Percentiles rank a stretch among this genome's conserved stretches.
These are phyloP conservation scores for Melampsora larici-populina DNA, from an alignment of 1,284 basidiomycete genomes.

Conservation along the genomic window DNA sequence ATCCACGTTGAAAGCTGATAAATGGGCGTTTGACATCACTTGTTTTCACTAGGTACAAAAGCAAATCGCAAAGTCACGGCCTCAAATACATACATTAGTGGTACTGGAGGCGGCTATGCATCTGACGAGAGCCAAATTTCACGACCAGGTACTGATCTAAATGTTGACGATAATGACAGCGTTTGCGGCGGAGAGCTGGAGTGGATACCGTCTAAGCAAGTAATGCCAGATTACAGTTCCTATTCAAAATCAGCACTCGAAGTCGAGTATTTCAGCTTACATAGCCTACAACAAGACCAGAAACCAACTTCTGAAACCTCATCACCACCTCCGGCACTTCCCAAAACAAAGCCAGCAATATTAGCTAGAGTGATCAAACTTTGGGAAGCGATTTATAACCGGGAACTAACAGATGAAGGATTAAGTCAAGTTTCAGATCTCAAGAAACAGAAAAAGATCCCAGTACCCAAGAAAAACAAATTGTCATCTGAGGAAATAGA, in stretches of 20 bases:
- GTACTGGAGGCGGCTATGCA: too few species aligned
- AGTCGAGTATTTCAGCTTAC: background rate
- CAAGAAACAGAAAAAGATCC: background rate
- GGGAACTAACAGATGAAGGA: background rate
- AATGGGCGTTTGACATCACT: too few species aligned
- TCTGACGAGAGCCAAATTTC: too few species aligned
- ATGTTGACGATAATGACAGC: too few species aligned
- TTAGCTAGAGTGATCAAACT: conserved; percentile 5
- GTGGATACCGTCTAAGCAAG: too few species aligned
- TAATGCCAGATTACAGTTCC: background rate
- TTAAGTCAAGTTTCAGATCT: background rate
- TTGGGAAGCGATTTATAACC: conserved; percentile 14
- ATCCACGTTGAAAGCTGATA: too few species aligned
- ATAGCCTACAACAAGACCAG: background rate
- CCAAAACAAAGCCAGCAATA: conserved; percentile 31
- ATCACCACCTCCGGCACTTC: background rate
- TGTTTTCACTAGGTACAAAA: too few species aligned
- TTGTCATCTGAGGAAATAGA: background rate
- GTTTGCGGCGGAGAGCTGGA: too few species aligned
- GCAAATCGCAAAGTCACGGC: too few species aligned
- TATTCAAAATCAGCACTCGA: background rate
- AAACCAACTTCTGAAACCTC: background rate
- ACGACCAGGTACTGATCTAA: too few species aligned
- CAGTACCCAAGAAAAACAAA: conserved; percentile 18
- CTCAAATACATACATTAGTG: too few species aligned